Conservation (phyloP, 257 asterid species). For the Cordia subcordata region DNA sequence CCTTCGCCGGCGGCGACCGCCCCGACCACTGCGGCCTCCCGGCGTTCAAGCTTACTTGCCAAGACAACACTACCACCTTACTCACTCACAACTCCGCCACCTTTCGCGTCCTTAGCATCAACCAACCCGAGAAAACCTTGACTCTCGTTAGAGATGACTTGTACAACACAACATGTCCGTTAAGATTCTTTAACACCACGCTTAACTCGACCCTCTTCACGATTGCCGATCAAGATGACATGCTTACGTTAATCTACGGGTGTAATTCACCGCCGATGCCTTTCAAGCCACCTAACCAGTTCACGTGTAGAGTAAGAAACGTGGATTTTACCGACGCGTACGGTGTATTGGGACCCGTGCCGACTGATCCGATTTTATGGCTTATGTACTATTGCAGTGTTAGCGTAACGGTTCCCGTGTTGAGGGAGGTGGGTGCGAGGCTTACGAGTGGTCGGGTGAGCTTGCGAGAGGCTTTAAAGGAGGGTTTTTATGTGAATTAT, state of each 20-base stretch:
- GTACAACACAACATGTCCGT: constrained; percentile 36
- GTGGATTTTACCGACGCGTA: constrained; percentile 31
- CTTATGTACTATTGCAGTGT: constrained; percentile 21
- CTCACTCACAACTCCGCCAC: constrained; percentile 30
- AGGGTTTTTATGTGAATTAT: constrained; percentile 56
- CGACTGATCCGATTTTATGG: constrained; percentile 38
- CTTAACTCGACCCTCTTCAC: constrained; percentile 29
- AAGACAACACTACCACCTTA: constrained; percentile 23
- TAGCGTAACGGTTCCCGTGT: constrained; percentile 33
- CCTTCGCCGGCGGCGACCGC: constrained; percentile 56
- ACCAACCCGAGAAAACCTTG: constrained; percentile 27
- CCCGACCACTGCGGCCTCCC: constrained; percentile 60
- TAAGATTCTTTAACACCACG: constrained; percentile 31
- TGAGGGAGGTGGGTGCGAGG: constrained; percentile 22
- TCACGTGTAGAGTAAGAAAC: constrained; percentile 25
- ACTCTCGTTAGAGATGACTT: constrained; percentile 49
- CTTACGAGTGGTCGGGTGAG: constrained; percentile 21
- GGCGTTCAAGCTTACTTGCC: constrained; percentile 45
- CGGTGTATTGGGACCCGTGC: constrained; percentile 42
- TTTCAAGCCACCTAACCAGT: constrained; percentile 26
- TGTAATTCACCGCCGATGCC: constrained; percentile 31
- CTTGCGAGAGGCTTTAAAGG: constrained; percentile 43
- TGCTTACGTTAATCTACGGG: constrained; percentile 40
- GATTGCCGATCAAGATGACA: constrained; percentile 20
- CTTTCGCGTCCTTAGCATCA: constrained; percentile 40